Conservation (phyloP, 139 green algal genomes). For the Asterochloris sp. region DNA sequence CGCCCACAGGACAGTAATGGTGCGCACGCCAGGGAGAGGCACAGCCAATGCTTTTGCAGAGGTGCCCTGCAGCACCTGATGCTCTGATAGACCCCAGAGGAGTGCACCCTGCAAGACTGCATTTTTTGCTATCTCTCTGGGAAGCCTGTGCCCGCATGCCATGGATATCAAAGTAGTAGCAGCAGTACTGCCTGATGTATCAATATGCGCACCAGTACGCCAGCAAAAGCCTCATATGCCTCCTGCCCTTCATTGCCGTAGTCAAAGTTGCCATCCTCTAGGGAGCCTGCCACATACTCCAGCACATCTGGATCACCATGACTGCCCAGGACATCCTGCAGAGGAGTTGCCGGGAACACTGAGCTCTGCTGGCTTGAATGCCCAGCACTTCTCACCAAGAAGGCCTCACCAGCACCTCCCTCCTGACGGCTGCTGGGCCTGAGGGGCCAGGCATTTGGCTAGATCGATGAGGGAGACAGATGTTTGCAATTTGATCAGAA, state of each 20-base stretch:
- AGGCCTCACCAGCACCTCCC: too few species aligned
- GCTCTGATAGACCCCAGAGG: neutral
- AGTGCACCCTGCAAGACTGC: neutral
- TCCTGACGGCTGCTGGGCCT: too few species aligned
- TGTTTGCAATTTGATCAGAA: too few species aligned
- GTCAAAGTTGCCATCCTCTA: constrained; percentile 20
- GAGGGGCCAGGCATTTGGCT: too few species aligned
- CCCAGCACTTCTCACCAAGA: too few species aligned
- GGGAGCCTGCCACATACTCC: constrained; percentile 5
- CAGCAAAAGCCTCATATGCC: constrained; percentile 12
- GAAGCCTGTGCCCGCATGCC: neutral
- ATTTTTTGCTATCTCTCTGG: neutral
- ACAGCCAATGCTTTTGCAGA: neutral
- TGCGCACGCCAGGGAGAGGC: neutral
- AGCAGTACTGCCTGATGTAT: neutral
- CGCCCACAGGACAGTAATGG: neutral
- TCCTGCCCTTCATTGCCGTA: constrained; percentile 10
- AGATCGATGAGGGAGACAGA: too few species aligned
- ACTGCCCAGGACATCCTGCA: neutral
- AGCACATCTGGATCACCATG: constrained; percentile 5
- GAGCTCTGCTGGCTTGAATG: too few species aligned
- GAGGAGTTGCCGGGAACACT: too few species aligned
- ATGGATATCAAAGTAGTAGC: neutral
- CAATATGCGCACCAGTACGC: neutral
- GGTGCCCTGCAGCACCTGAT: neutral